Conservation (phyloP, 257 asterid species). For the Nicotiana otophora region DNA sequence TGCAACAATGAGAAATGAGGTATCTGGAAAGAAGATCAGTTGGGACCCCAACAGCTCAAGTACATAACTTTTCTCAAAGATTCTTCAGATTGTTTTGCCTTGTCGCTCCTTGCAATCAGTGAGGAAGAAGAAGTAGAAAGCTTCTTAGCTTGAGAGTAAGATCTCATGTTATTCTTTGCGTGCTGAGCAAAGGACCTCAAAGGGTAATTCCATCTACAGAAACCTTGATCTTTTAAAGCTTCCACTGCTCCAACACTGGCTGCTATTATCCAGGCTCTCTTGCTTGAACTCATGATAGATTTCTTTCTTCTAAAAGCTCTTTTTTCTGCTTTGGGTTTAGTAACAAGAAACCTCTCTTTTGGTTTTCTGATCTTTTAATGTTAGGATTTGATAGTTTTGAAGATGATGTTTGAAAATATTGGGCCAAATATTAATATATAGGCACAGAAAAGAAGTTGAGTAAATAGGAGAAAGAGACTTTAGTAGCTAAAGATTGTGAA, state of each 20-base stretch:
- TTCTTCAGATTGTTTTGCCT: constrained; percentile 12
- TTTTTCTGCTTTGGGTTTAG: neutral
- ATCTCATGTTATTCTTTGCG: constrained; percentile 6
- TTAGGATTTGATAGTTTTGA: too few relatives aligned
- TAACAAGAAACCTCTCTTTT: too few relatives aligned
- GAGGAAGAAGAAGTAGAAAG: constrained; percentile 10
- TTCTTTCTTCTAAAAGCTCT: neutral
- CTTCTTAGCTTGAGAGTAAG: constrained; percentile 14
- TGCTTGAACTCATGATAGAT: constrained; percentile 16
- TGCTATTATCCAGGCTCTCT: constrained; percentile 23
- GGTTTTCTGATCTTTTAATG: too few relatives aligned
- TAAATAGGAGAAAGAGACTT: too few relatives aligned
- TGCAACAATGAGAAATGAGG: too few relatives aligned
- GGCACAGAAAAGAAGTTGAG: too few relatives aligned
- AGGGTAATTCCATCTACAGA: constrained; percentile 20
- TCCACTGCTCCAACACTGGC: constrained; percentile 16
- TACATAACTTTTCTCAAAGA: constrained; percentile 25
- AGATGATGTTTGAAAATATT: too few relatives aligned
- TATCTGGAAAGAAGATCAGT: neutral
- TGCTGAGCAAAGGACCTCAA: neutral
- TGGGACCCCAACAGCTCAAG: constrained; percentile 29
- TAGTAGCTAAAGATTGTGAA: neutral
- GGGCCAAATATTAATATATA: too few relatives aligned
- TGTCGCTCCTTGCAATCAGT: neutral
- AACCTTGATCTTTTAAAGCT: constrained; percentile 24